phyloP scores from a whole-genome alignment of 192 early-diverging fungal genomes.

The Gaertneriomyces sp. region DNA sequence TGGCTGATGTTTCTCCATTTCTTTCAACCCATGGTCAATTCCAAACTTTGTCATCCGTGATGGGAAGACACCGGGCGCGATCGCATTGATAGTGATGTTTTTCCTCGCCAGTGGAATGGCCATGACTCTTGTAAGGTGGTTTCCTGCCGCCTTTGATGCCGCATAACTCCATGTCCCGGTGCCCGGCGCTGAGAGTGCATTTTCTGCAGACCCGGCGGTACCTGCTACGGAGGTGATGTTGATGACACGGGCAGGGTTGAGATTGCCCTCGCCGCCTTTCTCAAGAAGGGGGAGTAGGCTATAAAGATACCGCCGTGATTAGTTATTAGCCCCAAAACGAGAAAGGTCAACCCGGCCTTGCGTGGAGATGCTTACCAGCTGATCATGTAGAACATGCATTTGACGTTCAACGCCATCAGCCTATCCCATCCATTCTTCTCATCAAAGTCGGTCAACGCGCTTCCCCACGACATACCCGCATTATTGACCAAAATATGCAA shows the following conservation, averaged over 20 bases:
- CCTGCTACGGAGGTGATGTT: constrained; percentile 67
- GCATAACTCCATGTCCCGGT: constrained; percentile 46
- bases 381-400: constrained; percentile 75
- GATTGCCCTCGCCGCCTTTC: constrained; percentile 44
- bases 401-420: constrained; percentile 81
- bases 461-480: constrained; percentile 52
- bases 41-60: constrained; percentile 50
- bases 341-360: too few relatives aligned
- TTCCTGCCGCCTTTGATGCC: constrained; percentile 51
- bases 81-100: constrained; percentile 45
- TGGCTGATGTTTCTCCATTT: constrained; percentile 18
- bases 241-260: constrained; percentile 75
- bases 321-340: too few relatives aligned
- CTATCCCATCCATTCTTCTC: constrained; percentile 55
- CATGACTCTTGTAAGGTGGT: constrained; percentile 49
- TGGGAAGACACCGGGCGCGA: constrained; percentile 50
- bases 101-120: constrained; percentile 36
- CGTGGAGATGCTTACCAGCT: constrained; percentile 44
- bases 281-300: constrained; percentile 65
- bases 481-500: constrained; percentile 89
- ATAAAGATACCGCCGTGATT: neutral
- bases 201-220: constrained; percentile 31
- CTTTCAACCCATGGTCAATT: constrained; percentile 27
- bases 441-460: constrained; percentile 34
- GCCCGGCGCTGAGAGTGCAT: constrained; percentile 30